A percentile compares a stretch with the other conserved stretches of the same genome.
These are phyloP conservation scores for Laetiporus sulphureus DNA, from an alignment of 1,284 basidiomycete genomes.

Conservation along the genomic window DNA sequence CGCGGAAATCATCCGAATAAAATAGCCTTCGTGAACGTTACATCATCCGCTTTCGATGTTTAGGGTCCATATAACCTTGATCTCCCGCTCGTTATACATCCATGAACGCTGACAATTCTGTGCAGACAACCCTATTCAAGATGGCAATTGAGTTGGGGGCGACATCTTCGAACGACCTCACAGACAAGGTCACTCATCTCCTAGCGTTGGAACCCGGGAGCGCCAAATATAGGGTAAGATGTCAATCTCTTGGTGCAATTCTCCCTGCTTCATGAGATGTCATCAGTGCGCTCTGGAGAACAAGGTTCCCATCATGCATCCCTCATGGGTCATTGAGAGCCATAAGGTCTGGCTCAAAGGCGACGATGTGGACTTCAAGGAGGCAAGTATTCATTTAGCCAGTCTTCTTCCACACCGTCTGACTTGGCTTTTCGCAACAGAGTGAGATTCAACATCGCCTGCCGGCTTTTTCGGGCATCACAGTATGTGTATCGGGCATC, in stretches of 20 bases:
- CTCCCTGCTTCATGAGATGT: not conserved
- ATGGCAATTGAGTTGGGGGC: constrained; percentile 75
- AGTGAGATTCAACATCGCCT: constrained; percentile 50
- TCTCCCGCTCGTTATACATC: too few relatives aligned
- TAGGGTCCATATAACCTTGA: too few relatives aligned
- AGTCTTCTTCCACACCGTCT: not conserved
- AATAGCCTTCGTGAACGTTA: too few relatives aligned
- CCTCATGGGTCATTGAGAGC: constrained; percentile 65
- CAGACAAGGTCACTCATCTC: constrained; percentile 76
- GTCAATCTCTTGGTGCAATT: not conserved
- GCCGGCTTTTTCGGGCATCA: constrained; percentile 57
- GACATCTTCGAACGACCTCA: constrained; percentile 56
- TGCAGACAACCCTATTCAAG: constrained; percentile 59
- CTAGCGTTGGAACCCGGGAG: constrained; percentile 64
- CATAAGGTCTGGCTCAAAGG: constrained; percentile 71
- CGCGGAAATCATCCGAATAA: too few relatives aligned
- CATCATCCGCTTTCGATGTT: too few relatives aligned
- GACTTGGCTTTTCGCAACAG: constrained; percentile 25
- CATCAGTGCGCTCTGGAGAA: constrained; percentile 68
- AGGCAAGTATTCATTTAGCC: too few relatives aligned
- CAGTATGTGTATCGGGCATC: constrained; percentile 64
- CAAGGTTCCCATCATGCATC: constrained; percentile 65
- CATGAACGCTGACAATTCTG: too few relatives aligned
- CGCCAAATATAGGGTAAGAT: constrained; percentile 61
- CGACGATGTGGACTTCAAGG: constrained; percentile 60